Evolutionary conservation across 2,329 filamentous ascomycete genomes (phyloP).

Genomic region (Mycocentrospora acerina): DNA sequence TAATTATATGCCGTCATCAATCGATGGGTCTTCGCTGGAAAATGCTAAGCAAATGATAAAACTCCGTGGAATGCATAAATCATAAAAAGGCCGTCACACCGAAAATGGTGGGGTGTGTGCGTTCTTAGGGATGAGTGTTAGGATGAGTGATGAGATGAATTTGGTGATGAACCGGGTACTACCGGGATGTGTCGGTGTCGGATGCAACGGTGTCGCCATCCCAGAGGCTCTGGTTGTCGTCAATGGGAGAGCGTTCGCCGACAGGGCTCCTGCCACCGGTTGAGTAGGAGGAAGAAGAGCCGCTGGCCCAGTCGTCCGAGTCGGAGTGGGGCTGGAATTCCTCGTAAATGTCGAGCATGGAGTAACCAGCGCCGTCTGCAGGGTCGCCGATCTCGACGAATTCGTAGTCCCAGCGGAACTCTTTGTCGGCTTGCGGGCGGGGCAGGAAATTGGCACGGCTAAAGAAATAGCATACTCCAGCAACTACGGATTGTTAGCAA

Average conservation of each 20-base stretch:
- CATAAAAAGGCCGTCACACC: conserved; percentile 36
- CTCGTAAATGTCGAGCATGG: conserved; percentile 59
- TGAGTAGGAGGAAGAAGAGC: conserved; percentile 75
- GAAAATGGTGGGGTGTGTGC: conserved; percentile 17
- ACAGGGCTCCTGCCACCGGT: conserved; percentile 61
- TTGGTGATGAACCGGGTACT: conserved; percentile 17
- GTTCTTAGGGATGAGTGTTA: conserved; percentile 26
- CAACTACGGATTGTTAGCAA: conserved; percentile 45
- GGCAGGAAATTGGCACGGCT: conserved; percentile 80
- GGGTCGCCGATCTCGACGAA: conserved; percentile 81
- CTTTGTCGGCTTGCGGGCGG: conserved; percentile 78
- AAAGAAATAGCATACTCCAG: conserved; percentile 78
- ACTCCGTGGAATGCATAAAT: conserved; percentile 42
- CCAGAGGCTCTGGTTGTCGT: conserved; percentile 60
- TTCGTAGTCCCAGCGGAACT: conserved; percentile 92
- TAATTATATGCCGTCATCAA: conserved; percentile 27
- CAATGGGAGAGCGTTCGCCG: conserved; percentile 51
- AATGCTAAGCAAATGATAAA: conserved; percentile 39
- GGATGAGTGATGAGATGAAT: conserved; percentile 11
- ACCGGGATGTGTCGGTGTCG: conserved; percentile 41
- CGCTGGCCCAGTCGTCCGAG: conserved; percentile 88
- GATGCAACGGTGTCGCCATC: conserved; percentile 59
- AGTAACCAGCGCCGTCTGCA: conserved; percentile 51
- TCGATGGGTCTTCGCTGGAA: conserved; percentile 28
- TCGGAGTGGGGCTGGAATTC: conserved; percentile 57